Evolutionary conservation across 2,329 filamentous ascomycete genomes (phyloP), one percentile per base, ranked within the genome.

Genomic region (Phaeosphaeria sp.): DNA sequence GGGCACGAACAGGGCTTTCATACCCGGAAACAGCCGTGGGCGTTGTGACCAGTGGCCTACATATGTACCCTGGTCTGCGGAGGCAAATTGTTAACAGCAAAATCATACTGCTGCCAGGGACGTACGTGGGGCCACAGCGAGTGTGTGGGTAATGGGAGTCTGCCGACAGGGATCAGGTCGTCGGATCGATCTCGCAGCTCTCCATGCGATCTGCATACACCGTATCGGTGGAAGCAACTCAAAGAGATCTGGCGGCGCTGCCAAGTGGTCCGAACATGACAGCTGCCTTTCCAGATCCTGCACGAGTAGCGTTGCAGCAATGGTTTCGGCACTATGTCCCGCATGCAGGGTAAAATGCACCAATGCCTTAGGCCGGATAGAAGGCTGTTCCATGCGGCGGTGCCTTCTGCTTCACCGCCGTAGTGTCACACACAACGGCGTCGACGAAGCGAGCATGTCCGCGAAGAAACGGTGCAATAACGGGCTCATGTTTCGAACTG

Each of bases 251-350:
- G 60, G 65, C 63, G 64, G 63, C 59, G 60, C 57, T 58, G 49
- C 44, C 40, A 33, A 63, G 51, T 57, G 59, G 49, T 51, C 56
- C 61, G 68, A 68, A 66, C 64, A 62, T 72, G 68, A 67, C 68
- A 67, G 61, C 60, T 64, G 56, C 66, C 56, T 64, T 60, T 49
- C 61, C 63, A 74, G 65, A 73, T 72, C 66, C 66, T 73, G 68
- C 67, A 69, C 56, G 39, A 25, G 55, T 67, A 62, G 67, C 63
- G 67, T 52, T 60, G 64, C 66, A 67, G 63, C 57, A 48, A 60
- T 67, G 64, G 66, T 63, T 61, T 61, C 68, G 69, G 68, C 66
- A 69, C 57, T 64, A 59, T 33, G 61, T 65, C 64, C 63, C 65
- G 51, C 53, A 67, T 62, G 66, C 68, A 74, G 67, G 71, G 66